Percentiles rank a stretch among this genome's conserved stretches.
Evolutionary conservation across 495 filamentous ascomycete species (phyloP).

Genomic region (Talaromyces stipitatus): DNA sequence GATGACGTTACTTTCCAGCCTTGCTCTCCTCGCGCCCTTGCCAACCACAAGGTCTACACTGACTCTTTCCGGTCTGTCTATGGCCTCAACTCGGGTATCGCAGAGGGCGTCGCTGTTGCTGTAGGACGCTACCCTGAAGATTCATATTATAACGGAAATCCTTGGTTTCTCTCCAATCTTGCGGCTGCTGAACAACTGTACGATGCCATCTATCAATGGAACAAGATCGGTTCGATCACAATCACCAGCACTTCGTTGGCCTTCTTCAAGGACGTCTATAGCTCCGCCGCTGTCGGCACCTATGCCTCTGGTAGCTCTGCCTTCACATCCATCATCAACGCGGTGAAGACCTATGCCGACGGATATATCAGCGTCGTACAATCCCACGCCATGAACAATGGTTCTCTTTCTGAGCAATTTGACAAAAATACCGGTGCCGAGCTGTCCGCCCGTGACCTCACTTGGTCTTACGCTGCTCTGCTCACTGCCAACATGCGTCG

Average conservation of each 20-base stretch:
- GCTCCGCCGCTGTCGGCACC: constrained; percentile 29
- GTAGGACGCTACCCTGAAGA: constrained; percentile 66
- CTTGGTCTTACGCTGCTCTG: constrained; percentile 47
- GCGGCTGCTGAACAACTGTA: constrained; percentile 34
- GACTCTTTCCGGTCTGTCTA: constrained; percentile 47
- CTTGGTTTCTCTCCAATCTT: constrained; percentile 34
- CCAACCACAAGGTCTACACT: constrained; percentile 42
- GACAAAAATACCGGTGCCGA: constrained; percentile 41
- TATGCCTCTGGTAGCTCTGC: constrained; percentile 30
- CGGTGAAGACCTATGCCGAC: constrained; percentile 41
- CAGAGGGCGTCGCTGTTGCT: constrained; percentile 46
- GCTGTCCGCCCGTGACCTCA: constrained; percentile 47
- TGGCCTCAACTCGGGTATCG: constrained; percentile 26
- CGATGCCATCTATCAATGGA: constrained; percentile 43
- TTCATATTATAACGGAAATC: constrained; percentile 57
- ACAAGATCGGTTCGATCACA: constrained; percentile 30
- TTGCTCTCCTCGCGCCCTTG: constrained; percentile 36
- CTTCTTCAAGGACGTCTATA: constrained; percentile 36
- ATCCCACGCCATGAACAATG: constrained; percentile 34
- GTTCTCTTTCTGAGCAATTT: constrained; percentile 56
- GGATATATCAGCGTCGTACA: constrained; percentile 40
- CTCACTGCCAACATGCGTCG: constrained; percentile 39
- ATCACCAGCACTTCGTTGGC: constrained; percentile 32
- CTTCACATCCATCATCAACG: constrained; percentile 31
- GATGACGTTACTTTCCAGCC: constrained; percentile 44